Conservation (phyloP, 805 yeast species). For the Suhomyces prunicola region DNA sequence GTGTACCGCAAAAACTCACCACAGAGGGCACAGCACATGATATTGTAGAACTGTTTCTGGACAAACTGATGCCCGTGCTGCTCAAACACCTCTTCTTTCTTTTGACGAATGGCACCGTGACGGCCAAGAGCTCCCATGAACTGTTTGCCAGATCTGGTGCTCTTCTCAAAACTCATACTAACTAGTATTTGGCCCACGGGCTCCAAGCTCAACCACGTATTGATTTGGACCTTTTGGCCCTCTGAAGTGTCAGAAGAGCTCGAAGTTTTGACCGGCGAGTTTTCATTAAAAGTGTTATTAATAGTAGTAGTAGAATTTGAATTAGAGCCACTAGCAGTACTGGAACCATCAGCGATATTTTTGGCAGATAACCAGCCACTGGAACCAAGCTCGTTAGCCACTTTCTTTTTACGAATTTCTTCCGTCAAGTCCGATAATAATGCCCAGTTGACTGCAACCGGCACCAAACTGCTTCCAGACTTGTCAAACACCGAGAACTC, state of each 20-base stretch:
- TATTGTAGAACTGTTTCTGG: constrained; percentile 90
- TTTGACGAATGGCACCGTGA: constrained; percentile 96
- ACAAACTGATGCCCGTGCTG: constrained; percentile 97
- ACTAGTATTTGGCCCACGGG: constrained; percentile 90
- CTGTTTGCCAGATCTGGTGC: constrained; percentile 35
- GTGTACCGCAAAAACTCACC: constrained; percentile 88
- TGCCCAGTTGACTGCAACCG: constrained; percentile 93
- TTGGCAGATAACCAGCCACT: constrained; percentile 91
- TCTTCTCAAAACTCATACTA: constrained; percentile 74
- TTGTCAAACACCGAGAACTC: constrained; percentile 87
- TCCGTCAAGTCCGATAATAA: constrained; percentile 89
- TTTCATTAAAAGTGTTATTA: not conserved
- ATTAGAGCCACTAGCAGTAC: not conserved
- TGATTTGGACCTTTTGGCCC: constrained; percentile 45
- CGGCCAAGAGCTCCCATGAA: constrained; percentile 58
- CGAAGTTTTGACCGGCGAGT: not conserved
- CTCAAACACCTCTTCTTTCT: constrained; percentile 86
- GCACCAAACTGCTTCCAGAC: constrained; percentile 60
- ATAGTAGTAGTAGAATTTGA: not conserved
- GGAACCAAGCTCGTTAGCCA: constrained; percentile 63
- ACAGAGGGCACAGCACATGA: constrained; percentile 97
- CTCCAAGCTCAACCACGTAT: constrained; percentile 87
- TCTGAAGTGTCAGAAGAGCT: not conserved
- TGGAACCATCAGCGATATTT: constrained; percentile 25
- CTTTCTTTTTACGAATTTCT: constrained; percentile 87